These are phyloP conservation scores for Shiraia bambusicola DNA, from an alignment of 2,329 filamentous ascomycete species.

Conservation along the genomic window DNA sequence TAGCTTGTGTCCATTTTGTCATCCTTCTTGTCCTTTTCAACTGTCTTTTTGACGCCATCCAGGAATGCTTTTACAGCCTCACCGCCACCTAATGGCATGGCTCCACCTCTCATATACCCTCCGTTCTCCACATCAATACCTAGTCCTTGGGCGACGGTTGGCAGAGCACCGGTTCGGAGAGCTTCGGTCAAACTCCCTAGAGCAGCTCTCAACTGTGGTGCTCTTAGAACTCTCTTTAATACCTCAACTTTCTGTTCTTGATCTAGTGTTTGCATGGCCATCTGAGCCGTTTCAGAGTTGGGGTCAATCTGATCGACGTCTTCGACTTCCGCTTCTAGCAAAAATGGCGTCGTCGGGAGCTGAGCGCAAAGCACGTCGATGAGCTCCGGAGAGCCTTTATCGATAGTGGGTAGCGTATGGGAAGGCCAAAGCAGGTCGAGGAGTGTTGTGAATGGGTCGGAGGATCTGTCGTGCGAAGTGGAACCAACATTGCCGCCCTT, in stretches of 20 bases:
- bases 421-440: constrained; percentile 79
- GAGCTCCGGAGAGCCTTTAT: constrained; percentile 63
- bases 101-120: constrained; percentile 76
- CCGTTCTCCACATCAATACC: constrained; percentile 78
- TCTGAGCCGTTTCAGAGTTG: constrained; percentile 66
- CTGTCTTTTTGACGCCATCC: constrained; percentile 79
- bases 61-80: constrained; percentile 91
- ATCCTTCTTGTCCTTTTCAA: constrained; percentile 54
- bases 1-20: constrained; percentile 40
- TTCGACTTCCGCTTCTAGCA: constrained; percentile 70
- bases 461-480: constrained; percentile 37
- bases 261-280: constrained; percentile 72
- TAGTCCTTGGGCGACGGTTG: constrained; percentile 84
- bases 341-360: constrained; percentile 75
- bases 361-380: constrained; percentile 75
- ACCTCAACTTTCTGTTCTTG: constrained; percentile 77
- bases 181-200: constrained; percentile 83
- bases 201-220: constrained; percentile 88
- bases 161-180: constrained; percentile 84
- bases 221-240: constrained; percentile 78
- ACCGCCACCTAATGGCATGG: constrained; percentile 81
- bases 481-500: constrained; percentile 54
- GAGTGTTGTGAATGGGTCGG: constrained; percentile 77
- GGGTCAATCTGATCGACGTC: constrained; percentile 66
- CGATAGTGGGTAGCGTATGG: constrained; percentile 75